A percentile compares a stretch with the other conserved stretches of the same genome.
Evolutionary conservation across 179 eudicot species (phyloP).

Genomic region (Spergularia azorica): DNA sequence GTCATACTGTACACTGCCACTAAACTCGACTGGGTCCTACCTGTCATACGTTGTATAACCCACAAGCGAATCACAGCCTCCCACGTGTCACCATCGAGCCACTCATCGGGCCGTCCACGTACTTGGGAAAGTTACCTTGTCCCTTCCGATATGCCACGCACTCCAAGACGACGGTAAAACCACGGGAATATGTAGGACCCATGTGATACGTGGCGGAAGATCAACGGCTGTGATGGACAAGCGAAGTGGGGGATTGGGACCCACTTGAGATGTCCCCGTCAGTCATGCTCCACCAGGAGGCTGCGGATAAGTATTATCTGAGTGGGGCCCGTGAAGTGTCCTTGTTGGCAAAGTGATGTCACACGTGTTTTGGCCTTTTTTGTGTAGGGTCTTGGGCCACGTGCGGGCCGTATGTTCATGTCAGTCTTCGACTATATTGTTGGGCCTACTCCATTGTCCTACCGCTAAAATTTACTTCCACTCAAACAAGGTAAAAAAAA

Average conservation of each 20-base stretch:
- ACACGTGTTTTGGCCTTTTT: background rate
- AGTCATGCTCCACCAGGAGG: constrained; percentile 3
- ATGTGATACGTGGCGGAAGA: constrained; percentile 10
- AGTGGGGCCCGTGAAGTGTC: background rate
- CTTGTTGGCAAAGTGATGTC: background rate
- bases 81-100: background rate
- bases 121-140: constrained; percentile 18
- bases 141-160: background rate
- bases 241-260: background rate
- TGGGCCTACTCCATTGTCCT: too few species aligned
- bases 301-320: constrained; percentile 9
- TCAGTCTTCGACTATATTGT: background rate
- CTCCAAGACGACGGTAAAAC: background rate
- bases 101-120: constrained; percentile 23
- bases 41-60: background rate
- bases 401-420: background rate
- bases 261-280: background rate
- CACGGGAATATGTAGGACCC: background rate
- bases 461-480: too few species aligned
- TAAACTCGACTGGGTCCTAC: background rate
- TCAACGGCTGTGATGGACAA: background rate
- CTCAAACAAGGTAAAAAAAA: too few species aligned
- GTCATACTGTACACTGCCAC: background rate
- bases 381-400: background rate
- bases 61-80: background rate